phyloP scores from a whole-genome alignment of 805 yeast species.

The Komagataella kurtzmanii region DNA sequence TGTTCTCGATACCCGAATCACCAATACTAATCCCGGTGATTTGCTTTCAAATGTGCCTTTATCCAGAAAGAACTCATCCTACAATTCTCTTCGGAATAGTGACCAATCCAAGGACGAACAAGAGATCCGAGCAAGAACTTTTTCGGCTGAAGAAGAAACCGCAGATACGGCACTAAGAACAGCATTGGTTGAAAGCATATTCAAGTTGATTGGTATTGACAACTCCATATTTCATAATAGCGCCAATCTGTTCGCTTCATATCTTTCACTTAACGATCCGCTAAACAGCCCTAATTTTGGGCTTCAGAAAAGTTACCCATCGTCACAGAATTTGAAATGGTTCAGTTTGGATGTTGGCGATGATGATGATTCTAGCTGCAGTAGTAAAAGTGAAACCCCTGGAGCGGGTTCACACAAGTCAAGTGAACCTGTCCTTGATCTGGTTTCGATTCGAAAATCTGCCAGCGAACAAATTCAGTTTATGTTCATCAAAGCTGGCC shows the following conservation, averaged over 20 bases:
- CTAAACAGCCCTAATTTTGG: conserved; percentile 7
- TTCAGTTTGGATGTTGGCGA: conserved; percentile 5
- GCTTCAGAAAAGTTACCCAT: neutral
- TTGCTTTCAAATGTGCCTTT: conserved; percentile 70
- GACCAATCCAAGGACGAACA: conserved; percentile 4
- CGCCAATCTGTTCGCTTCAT: neutral
- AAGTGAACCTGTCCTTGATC: conserved; percentile 15
- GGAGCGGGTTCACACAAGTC: neutral
- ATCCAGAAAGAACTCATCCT: conserved; percentile 20
- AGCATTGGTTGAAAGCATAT: conserved; percentile 61
- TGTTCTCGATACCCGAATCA: conserved; percentile 36
- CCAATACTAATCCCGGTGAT: conserved; percentile 68
- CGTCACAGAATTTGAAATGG: neutral
- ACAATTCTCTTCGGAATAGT: neutral
- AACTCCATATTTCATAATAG: conserved; percentile 4
- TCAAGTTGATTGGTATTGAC: conserved; percentile 53
- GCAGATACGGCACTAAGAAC: conserved; percentile 52
- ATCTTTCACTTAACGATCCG: neutral
- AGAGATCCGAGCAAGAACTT: conserved; percentile 21
- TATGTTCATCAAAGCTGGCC: conserved; percentile 34
- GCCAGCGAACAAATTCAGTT: conserved; percentile 50
- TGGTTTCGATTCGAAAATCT: conserved; percentile 37
- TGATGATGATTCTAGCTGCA: conserved; percentile 4
- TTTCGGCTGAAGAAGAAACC: conserved; percentile 52
- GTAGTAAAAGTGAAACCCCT: conserved; percentile 9